phyloP scores from a whole-genome alignment of 2,329 filamentous ascomycete genomes.

The Xenosphaeropsis pyriputrescens region DNA sequence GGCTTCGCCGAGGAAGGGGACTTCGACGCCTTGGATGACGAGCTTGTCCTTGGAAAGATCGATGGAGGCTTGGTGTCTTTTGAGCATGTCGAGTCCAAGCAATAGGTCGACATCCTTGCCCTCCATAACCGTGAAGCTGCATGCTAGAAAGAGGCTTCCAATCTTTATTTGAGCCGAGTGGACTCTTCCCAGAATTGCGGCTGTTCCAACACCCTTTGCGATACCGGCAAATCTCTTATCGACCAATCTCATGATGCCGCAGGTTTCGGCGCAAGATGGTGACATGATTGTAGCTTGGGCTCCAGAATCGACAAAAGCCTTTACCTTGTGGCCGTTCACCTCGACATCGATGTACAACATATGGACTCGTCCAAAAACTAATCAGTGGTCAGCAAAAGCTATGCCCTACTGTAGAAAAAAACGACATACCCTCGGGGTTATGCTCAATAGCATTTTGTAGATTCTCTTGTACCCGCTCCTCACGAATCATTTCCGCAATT shows the following conservation, averaged over 20 bases:
- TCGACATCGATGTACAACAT: slow-evolving; percentile 95
- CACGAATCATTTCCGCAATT: slow-evolving; percentile 95
- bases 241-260: slow-evolving; percentile 91
- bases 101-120: slow-evolving; percentile 91
- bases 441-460: slow-evolving; percentile 93
- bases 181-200: slow-evolving; percentile 85
- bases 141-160: slow-evolving; percentile 72
- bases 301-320: slow-evolving; percentile 93
- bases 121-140: slow-evolving; percentile 98
- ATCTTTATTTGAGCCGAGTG: slow-evolving; percentile 94
- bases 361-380: slow-evolving; percentile 86
- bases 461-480: slow-evolving; percentile 90
- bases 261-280: slow-evolving; percentile 75
- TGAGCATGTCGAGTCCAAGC: slow-evolving; percentile 91
- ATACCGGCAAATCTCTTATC: slow-evolving; percentile 87
- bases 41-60: slow-evolving; percentile 76
- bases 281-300: slow-evolving; percentile 99
- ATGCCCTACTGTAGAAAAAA: not conserved
- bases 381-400: too few species aligned
- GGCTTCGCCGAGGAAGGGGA: slow-evolving; percentile 80
- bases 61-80: slow-evolving; percentile 85
- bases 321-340: slow-evolving; percentile 84
- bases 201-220: slow-evolving; percentile 86
- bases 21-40: slow-evolving; percentile 75
- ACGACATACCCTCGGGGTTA: slow-evolving; percentile 73